Evolutionary conservation across 2,329 filamentous ascomycete species (phyloP).

Genomic region (Aureobasidium namibiae): DNA sequence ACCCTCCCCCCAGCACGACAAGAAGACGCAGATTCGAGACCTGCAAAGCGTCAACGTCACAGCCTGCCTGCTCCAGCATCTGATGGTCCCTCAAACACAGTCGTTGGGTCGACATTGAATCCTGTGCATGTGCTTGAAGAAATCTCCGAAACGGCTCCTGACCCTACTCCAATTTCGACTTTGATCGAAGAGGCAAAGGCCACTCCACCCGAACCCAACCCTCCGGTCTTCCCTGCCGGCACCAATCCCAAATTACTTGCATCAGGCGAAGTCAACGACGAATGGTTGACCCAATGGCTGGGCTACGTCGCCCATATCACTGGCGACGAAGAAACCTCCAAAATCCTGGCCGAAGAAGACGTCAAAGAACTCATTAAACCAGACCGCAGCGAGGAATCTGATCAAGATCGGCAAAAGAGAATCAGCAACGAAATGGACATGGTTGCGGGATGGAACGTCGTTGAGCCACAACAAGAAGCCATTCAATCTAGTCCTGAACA

Average conservation of each 20-base stretch:
- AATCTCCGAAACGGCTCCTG: background rate
- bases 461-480: background rate
- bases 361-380: background rate
- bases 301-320: slow-evolving; percentile 1
- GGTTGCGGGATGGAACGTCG: background rate
- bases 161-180: no score
- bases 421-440: background rate
- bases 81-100: background rate
- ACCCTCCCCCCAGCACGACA: background rate
- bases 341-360: background rate
- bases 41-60: background rate
- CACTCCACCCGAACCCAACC: background rate
- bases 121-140: background rate
- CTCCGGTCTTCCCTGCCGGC: background rate
- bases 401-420: background rate
- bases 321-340: slow-evolving; percentile 7
- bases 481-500: slow-evolving; percentile 1
- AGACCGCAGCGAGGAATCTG: background rate
- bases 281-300: background rate
- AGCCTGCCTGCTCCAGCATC: background rate
- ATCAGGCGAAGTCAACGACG: slow-evolving; percentile 3
- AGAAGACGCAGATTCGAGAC: background rate
- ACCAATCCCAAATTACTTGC: background rate
- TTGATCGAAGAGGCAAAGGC: background rate
- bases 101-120: background rate